Evolutionary conservation across 1,284 basidiomycete species (phyloP), one percentile per base, ranked within the genome.

Genomic region (Peniophora sp.): DNA sequence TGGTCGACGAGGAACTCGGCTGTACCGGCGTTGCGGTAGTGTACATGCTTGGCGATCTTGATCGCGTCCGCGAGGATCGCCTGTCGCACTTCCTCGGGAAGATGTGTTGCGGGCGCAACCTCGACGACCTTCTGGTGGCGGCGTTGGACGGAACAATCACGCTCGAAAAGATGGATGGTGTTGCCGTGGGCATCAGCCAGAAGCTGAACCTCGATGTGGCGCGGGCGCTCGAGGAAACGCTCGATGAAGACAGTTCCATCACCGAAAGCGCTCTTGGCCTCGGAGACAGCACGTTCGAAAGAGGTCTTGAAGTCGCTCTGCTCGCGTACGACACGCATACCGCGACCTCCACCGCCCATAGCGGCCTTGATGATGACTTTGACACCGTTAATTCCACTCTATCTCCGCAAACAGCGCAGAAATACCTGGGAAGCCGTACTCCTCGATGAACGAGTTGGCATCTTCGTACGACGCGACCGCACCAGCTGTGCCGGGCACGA

Each of bases 121-220:
- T 99, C 97, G 56, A 99, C 97, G 57, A 99, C 95, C 71, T 99
- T 98, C 68, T 99, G 96, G 71, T 99, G 95, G 55, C 96, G 82
- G 59, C 96, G 79, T 69, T 99, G 96, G 24, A 99, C 96, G 24
- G 96, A 98, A 69, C 96, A 99, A 68, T 99, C 96, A 67, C 96
- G 92, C 70, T 98, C 96, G 61, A 97, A 98, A 35, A 99, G 81
- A 68, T 98, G 95, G 56, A 99, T 92, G 36, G 89, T 90, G 76
- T 97, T 97, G 50, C 96, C 96, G 54, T 85, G 69, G 3, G 78
- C 82, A 65, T 99, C 96, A 32, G 93, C 96, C 48, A 99, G 78
- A 51, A 97, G 69, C 71, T 99, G 96, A 34, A 98, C 96, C 71
- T 99, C 96, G 57, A 98, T 97, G 69, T 98, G 95, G 60, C 94